These are phyloP conservation scores for Citrus sp. DNA, from an alignment of 345 rosid species.

Conservation along the genomic window DNA sequence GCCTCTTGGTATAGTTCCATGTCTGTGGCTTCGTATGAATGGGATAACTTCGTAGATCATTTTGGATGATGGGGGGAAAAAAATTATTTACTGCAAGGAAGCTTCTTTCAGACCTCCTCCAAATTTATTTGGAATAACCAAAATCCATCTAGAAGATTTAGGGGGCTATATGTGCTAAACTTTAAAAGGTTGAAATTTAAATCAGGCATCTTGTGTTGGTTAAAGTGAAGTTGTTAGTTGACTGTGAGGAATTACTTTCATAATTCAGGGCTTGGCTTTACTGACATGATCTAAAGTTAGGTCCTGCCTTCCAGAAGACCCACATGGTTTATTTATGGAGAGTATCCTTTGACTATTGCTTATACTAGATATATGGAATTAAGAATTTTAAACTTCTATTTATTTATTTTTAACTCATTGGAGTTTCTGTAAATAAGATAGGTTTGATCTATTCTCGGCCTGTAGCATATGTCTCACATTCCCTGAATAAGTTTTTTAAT, in stretches of 20 bases:
- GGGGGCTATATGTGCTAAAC: not conserved
- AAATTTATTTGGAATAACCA: not conserved
- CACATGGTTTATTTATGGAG: not conserved
- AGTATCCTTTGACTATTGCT: not conserved
- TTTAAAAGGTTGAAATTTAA: too few relatives aligned
- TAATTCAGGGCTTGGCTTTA: not conserved
- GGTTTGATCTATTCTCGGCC: conserved; percentile 4
- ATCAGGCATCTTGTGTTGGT: not conserved
- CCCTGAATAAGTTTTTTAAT: not conserved
- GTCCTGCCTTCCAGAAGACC: not conserved
- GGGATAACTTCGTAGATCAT: not conserved
- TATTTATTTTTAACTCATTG: not conserved
- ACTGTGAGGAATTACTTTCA: not conserved
- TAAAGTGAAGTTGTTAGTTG: not conserved
- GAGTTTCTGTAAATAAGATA: not conserved
- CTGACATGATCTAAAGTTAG: not conserved
- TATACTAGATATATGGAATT: not conserved
- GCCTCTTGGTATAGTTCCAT: not conserved
- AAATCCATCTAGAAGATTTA: not conserved
- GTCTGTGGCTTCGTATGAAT: not conserved
- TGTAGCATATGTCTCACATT: not conserved
- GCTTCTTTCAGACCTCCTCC: not conserved
- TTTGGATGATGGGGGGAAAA: not conserved
- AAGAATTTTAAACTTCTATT: not conserved
- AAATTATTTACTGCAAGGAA: not conserved